Base-by-base conservation (phyloP, 2,329 filamentous ascomycete species). In the Cladorrhinum sp. region DNA sequence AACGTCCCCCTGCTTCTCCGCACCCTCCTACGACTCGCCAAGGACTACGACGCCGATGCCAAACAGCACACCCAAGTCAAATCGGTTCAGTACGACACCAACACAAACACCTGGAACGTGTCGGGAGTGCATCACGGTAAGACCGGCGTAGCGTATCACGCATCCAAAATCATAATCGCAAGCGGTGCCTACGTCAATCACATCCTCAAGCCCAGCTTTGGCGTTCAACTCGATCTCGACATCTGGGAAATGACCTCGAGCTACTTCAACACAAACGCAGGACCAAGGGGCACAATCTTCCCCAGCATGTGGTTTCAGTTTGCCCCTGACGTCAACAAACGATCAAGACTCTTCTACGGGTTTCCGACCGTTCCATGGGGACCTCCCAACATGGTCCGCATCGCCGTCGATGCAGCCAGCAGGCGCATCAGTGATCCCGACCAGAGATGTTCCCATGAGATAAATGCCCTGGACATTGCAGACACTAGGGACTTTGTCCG, bases 1-100 rank as follows among this genome's bases (percentile, higher is more conserved):
- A 76, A 79, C 42, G 78, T 79, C 39, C 80, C 80, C 2, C 82
- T 82, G 73, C 72, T 83, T 3, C 75, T 83, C 42, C 74, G 78
- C 59, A 82, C 80, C 1, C 77, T 80, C 0, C 79, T 80, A 0
- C 76, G 74, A 51, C 76, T 80, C 61, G 62, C 64, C n/a, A 61
- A 64, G 59, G 59, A 63, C 26, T 64, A 65, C 26, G 62, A 60
- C 28, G 64, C 64, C 54, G 55, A 62, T 14, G 48, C 62, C 12
- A 59, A 64, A 26, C 64, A 65, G 49, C 42, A 62, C 51, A 56
- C 54, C 8, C 10, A 57, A 18, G 62, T 65, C 57, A 54, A 18
- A 1, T n/a, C 26, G n/a, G 5, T 33, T 4, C 9, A 26, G n/a
- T 33, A 39, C 30, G 49, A 53, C 48, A 58, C 51, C 18, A 55